Percentiles rank a stretch among this genome's conserved stretches.
Conservation (phyloP, 1,284 basidiomycete species). For the Marasmius oreades region DNA sequence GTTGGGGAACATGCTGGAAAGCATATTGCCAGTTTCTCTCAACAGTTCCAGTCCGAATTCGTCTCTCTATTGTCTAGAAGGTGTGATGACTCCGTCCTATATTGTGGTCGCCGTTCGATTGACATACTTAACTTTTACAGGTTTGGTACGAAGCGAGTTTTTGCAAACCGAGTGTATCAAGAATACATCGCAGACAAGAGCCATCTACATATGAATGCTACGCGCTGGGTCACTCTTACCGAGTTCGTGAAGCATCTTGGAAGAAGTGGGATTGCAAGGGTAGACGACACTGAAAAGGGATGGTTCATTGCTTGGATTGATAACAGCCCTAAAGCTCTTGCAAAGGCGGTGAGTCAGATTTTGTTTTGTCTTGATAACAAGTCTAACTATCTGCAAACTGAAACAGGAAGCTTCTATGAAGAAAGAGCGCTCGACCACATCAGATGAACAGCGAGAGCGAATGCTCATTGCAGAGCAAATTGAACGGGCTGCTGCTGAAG, state of each 20-base stretch:
- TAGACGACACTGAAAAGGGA: slow-evolving; percentile 98
- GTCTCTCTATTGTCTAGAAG: slow-evolving; percentile 82
- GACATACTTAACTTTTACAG: slow-evolving; percentile 33
- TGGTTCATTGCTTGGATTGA: slow-evolving; percentile 98
- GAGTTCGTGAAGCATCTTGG: slow-evolving; percentile 95
- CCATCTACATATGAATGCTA: slow-evolving; percentile 96
- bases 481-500: slow-evolving; percentile 65
- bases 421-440: slow-evolving; percentile 83
- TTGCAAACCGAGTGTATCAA: slow-evolving; percentile 96
- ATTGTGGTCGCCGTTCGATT: slow-evolving; percentile 1
- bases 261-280: slow-evolving; percentile 81
- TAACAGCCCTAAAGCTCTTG: slow-evolving; percentile 89
- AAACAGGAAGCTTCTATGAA: slow-evolving; percentile 77
- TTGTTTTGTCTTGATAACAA: slow-evolving; percentile 6
- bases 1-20: slow-evolving; percentile 90
- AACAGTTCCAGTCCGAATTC: slow-evolving; percentile 91
- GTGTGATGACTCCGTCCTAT: slow-evolving; percentile 31
- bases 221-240: slow-evolving; percentile 22
- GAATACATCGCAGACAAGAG: slow-evolving; percentile 95
- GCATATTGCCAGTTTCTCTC: slow-evolving; percentile 89
- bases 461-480: slow-evolving; percentile 93
- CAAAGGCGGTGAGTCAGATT: slow-evolving; percentile 66
- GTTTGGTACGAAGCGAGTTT: slow-evolving; percentile 90
- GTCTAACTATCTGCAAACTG: slow-evolving; percentile 8
- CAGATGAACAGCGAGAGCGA: slow-evolving; percentile 93